Base-by-base conservation (phyloP, 257 asterid species). In the Plantago elongata region DNA sequence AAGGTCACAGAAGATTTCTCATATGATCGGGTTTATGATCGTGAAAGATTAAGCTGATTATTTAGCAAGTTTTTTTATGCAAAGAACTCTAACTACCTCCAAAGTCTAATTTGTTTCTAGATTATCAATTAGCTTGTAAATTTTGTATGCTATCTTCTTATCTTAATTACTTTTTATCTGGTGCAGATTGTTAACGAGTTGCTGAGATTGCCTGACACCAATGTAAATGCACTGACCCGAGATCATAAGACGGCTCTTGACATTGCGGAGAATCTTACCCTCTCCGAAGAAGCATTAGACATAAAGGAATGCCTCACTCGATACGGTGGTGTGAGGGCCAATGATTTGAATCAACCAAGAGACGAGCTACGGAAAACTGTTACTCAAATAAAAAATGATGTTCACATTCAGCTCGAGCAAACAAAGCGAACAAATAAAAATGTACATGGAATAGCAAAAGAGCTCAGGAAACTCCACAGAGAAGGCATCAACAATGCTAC, bases 351-450 rank as follows among this genome's bases (percentile, higher is more conserved):
- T 45, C 63, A 58, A 42, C 63, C 63, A 14, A 45, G 63, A 22
- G 63, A 58, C 8, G 63, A 58, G 63, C 63, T 58, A 10, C 37
- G 63, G 63, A 58, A 58, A 58, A 58, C 63, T 13, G 63, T 58
- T 14, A 58, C 63, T 43, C 63, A 58, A 44, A 58, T 58, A n/a
- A 58, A 58, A 42, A 58, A 58, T 0, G 63, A 58, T 27, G 63
- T 58, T 18, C 63, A 58, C 45, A 58, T 58, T 13, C 63, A 58
- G 50, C 63, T 58, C 6, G 63, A 58, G 37, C 63, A 58, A 58
- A 58, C 63, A 3, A 58, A 58, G 63, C 40, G 63, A 58, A 58
- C 63, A 14, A 58, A 58, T 45, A 58, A 58, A 58, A 58, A 58
- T 40, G 63, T 58, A 3, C 27, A 58, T 27, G 63, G 63, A 42